Conservation (phyloP, 345 rosid genomes). For the Mallotus nudiflorus region DNA sequence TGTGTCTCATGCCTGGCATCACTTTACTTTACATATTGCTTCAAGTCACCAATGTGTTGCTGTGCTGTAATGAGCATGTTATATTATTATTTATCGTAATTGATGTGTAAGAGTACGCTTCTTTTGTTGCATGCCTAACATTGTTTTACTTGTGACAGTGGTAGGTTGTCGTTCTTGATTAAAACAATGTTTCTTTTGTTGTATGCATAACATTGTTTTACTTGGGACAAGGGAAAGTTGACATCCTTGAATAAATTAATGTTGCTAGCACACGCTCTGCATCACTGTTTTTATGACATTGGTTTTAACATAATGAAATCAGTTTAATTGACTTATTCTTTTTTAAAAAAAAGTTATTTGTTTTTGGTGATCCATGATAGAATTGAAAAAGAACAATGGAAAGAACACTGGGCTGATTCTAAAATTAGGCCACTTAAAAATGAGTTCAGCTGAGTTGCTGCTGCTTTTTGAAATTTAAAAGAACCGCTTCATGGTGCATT, state of each 20-base stretch:
- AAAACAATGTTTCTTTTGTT: neutral
- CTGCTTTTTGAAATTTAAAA: neutral
- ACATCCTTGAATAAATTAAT: no score
- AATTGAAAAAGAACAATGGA: neutral
- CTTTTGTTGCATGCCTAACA: neutral
- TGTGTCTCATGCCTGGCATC: neutral
- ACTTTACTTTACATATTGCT: neutral
- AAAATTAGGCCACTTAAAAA: neutral
- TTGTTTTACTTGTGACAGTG: neutral
- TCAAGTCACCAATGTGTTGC: neutral
- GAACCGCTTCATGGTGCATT: neutral
- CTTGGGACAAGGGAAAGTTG: no score
- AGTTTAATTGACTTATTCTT: no score
- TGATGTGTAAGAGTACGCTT: neutral
- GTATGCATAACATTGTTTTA: neutral
- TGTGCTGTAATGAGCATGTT: neutral
- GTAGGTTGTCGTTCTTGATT: neutral
- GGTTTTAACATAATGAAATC: no score
- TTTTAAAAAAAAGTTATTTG: no score
- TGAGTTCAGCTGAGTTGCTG: neutral
- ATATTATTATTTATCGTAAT: neutral
- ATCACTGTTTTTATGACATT: neutral
- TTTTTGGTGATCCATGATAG: neutral
- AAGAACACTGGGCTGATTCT: neutral
- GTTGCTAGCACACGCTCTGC: neutral